Evolutionary conservation across 371 early-diverging fungal genomes (phyloP).

Genomic region (Actinomortierella ambigua): DNA sequence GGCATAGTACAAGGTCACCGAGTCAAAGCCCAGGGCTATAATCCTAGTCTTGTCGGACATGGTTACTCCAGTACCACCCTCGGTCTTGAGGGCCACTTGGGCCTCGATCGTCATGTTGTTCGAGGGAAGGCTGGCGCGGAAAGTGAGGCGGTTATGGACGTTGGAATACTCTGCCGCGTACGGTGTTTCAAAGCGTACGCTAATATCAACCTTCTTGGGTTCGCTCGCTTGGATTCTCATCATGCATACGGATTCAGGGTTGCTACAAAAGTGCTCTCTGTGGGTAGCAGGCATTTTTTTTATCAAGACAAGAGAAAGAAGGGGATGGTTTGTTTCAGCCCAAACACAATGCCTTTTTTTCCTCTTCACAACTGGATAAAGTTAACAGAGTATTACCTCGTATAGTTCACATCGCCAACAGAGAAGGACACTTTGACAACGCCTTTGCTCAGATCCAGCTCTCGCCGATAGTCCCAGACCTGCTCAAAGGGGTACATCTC

Average conservation of each 20-base stretch:
- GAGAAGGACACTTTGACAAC: conserved; percentile 21
- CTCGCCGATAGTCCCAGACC: conserved; percentile 22
- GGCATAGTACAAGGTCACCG: conserved; percentile 28
- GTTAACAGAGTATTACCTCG: conserved; percentile 16
- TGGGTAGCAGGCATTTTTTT: too few species aligned
- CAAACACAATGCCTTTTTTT: too few species aligned
- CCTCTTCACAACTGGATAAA: too few species aligned
- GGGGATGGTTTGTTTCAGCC: too few species aligned
- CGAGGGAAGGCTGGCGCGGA: conserved; percentile 22
- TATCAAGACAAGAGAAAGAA: too few species aligned
- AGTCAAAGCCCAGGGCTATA: conserved; percentile 25
- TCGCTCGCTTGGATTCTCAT: conserved; percentile 25
- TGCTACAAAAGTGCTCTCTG: conserved; percentile 46
- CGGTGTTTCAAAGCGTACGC: conserved; percentile 18
- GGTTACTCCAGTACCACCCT: conserved; percentile 31
- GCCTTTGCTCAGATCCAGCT: conserved; percentile 26
- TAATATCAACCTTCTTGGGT: conserved; percentile 37
- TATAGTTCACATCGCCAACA: conserved; percentile 16
- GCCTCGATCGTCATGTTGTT: conserved; percentile 40
- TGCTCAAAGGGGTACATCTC: conserved; percentile 28
- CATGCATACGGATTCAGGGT: conserved; percentile 26
- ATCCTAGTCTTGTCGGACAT: conserved; percentile 36
- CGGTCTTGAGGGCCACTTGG: conserved; percentile 28
- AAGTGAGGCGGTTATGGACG: conserved; percentile 32
- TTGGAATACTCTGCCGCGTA: conserved; percentile 27